Conservation (phyloP, 768 basidiomycete genomes). For the Trametes punicea region DNA sequence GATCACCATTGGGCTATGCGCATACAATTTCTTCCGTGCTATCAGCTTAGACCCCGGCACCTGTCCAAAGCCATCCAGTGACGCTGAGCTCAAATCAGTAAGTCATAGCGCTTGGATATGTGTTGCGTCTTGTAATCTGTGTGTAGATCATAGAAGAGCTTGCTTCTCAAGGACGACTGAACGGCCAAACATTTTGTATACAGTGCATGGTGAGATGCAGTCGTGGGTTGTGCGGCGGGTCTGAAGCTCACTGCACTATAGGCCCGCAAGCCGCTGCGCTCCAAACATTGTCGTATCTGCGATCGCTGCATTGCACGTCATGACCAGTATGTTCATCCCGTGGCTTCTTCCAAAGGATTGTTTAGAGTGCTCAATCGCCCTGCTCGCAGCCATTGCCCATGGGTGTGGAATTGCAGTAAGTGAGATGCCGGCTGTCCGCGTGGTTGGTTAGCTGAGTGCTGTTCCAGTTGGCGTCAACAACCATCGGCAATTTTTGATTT, state of each 20-base stretch:
- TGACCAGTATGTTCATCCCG: slow-evolving; percentile 82
- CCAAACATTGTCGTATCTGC: slow-evolving; percentile 93
- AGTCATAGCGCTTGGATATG: background rate
- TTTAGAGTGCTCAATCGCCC: background rate
- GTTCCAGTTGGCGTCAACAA: slow-evolving; percentile 81
- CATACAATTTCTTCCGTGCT: slow-evolving; percentile 89
- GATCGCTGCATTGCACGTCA: slow-evolving; percentile 86
- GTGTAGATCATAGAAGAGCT: slow-evolving; percentile 84
- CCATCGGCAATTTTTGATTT: slow-evolving; percentile 94
- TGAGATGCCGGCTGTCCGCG: background rate
- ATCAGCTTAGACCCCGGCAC: slow-evolving; percentile 87
- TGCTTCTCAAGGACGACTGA: slow-evolving; percentile 81
- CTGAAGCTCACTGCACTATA: slow-evolving; percentile 23
- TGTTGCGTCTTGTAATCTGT: background rate
- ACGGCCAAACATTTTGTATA: slow-evolving; percentile 96
- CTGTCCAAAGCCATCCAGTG: slow-evolving; percentile 76
- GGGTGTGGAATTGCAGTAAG: slow-evolving; percentile 98
- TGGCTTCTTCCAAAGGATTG: background rate
- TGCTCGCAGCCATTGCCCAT: slow-evolving; percentile 82
- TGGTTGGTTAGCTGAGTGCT: slow-evolving; percentile 5
- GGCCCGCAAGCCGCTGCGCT: slow-evolving; percentile 87
- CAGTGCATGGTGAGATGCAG: slow-evolving; percentile 74
- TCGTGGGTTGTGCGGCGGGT: background rate
- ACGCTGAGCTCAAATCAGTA: slow-evolving; percentile 85
- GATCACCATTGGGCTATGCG: slow-evolving; percentile 64